Conservation (phyloP, 108 stramenopile genomes). For the Nitzschia palea region DNA sequence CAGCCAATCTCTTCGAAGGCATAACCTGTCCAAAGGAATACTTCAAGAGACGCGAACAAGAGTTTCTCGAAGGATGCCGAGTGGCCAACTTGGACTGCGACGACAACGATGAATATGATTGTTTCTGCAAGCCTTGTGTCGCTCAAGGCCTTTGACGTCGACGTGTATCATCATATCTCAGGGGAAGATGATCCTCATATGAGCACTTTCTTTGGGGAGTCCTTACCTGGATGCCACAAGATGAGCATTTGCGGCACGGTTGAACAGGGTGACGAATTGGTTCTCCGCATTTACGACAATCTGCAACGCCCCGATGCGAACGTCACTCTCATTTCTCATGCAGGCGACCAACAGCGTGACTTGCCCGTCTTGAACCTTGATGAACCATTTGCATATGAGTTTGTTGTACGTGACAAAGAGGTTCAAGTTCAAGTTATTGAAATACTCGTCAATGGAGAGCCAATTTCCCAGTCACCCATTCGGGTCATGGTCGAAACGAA, state of each 20-base stretch:
- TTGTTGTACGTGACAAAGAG: neutral
- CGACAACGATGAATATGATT: slow-evolving; percentile 16
- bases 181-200: neutral
- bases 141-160: slow-evolving; percentile 32
- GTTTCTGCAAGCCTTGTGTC: too few relatives aligned
- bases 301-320: slow-evolving; percentile 2
- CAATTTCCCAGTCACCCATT: slow-evolving; percentile 35
- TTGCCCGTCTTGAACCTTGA: neutral
- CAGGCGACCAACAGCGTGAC: neutral
- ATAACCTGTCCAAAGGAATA: slow-evolving; percentile 31
- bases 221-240: slow-evolving; percentile 22
- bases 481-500: slow-evolving; percentile 19
- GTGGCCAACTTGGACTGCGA: neutral
- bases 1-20: slow-evolving; percentile 28
- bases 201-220: neutral
- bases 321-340: neutral
- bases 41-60: neutral
- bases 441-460: slow-evolving; percentile 24
- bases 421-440: slow-evolving; percentile 25
- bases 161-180: slow-evolving; percentile 11
- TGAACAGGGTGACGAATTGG: slow-evolving; percentile 1
- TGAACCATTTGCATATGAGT: slow-evolving; percentile 13
- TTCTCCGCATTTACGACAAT: slow-evolving; percentile 22
- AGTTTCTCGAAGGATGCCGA: neutral
- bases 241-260: slow-evolving; percentile 29